Conservation (phyloP, 2,329 filamentous ascomycete species). For the Atkinsonella texensis region DNA sequence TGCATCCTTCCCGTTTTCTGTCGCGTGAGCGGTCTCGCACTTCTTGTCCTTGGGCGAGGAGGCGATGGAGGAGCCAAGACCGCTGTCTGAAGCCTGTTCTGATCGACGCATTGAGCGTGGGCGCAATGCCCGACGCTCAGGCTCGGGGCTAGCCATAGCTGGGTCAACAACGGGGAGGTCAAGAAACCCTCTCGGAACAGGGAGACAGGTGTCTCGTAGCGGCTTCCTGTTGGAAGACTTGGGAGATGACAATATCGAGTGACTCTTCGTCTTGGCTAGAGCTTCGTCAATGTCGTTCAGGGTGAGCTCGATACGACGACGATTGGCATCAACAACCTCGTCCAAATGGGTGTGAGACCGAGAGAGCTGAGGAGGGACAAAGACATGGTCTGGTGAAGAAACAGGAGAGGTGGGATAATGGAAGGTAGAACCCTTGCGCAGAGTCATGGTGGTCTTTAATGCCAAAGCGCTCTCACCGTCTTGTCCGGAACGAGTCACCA, state of each 20-base stretch:
- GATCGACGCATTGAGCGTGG: constrained; percentile 43
- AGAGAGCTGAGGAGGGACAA: constrained; percentile 42
- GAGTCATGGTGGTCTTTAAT: constrained; percentile 28
- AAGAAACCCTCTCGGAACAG: constrained; percentile 48
- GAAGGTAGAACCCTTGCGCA: constrained; percentile 62
- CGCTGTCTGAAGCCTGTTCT: constrained; percentile 72
- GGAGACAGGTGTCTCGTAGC: constrained; percentile 44
- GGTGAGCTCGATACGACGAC: constrained; percentile 55
- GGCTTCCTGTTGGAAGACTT: constrained; percentile 17
- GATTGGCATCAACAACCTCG: constrained; percentile 58
- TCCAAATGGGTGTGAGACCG: constrained; percentile 60
- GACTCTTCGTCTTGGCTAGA: constrained; percentile 34
- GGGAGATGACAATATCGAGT: constrained; percentile 23
- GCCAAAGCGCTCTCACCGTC: constrained; percentile 20
- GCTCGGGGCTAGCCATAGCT: constrained; percentile 30
- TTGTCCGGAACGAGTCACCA: constrained; percentile 27
- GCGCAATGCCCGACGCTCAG: constrained; percentile 38
- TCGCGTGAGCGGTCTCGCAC: constrained; percentile 25
- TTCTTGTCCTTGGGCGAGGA: constrained; percentile 43
- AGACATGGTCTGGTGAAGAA: constrained; percentile 27
- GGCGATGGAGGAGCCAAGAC: constrained; percentile 70
- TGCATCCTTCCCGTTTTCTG: constrained; percentile 14
- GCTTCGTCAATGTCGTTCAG: constrained; percentile 54
- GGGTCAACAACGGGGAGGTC: constrained; percentile 41
- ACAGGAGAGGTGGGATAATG: constrained; percentile 38